Evolutionary conservation across 169 alveolate species (phyloP).

Genomic region (Plasmodium yoelii): DNA sequence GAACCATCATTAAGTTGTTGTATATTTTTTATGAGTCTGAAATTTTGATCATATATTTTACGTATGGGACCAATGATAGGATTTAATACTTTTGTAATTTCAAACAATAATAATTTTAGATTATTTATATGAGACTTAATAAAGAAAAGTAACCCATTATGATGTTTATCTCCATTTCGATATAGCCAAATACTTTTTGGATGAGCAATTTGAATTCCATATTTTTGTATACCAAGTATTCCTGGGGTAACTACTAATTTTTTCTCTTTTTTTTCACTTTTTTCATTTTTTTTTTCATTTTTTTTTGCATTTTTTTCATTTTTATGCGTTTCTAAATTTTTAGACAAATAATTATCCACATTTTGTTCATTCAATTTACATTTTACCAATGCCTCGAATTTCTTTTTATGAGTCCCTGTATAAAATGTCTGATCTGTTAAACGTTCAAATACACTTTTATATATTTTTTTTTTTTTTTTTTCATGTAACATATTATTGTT

Average conservation of each 20-base stretch:
- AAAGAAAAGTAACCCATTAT: constrained; percentile 89
- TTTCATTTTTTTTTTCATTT: constrained; percentile 85
- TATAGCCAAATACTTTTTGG: constrained; percentile 92
- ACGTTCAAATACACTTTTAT: constrained; percentile 83
- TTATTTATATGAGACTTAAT: constrained; percentile 86
- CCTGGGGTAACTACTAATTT: constrained; percentile 81
- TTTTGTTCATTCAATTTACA: constrained; percentile 91
- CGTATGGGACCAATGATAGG: constrained; percentile 91
- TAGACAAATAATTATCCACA: constrained; percentile 77
- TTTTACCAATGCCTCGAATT: constrained; percentile 90
- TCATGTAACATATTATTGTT: background rate
- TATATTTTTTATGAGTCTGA: constrained; percentile 81
- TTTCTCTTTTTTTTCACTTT: constrained; percentile 78
- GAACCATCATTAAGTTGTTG: constrained; percentile 92
- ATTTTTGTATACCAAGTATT: constrained; percentile 88
- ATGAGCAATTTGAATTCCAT: constrained; percentile 87
- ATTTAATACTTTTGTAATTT: constrained; percentile 84
- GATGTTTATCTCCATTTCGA: constrained; percentile 92
- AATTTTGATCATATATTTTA: constrained; percentile 89
- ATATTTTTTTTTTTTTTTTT: background rate
- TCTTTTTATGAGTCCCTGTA: constrained; percentile 89
- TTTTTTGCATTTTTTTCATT: constrained; percentile 15
- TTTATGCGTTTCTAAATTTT: no score
- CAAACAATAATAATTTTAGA: constrained; percentile 84
- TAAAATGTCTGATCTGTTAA: constrained; percentile 85